Evolutionary conservation across 2,329 filamentous ascomycete genomes (phyloP).

Genomic region (Akanthomyces dipterigenus): DNA sequence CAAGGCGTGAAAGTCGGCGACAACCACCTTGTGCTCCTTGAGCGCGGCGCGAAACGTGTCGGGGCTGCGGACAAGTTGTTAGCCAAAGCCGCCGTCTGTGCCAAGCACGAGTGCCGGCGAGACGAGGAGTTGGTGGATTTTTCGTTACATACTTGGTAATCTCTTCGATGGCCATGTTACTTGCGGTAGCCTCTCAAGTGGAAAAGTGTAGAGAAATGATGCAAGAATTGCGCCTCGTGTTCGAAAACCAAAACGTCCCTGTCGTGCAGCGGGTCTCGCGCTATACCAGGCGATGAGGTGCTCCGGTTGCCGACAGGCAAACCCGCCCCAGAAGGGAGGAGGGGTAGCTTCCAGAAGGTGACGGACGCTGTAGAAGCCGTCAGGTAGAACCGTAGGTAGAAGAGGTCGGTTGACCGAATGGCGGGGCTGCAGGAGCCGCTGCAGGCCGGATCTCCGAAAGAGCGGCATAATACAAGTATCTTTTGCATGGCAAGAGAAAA

Average conservation of each 20-base stretch:
- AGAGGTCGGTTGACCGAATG: background rate
- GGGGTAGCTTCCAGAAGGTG: background rate
- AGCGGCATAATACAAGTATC: no score
- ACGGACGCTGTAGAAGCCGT: background rate
- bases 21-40: conserved; percentile 45
- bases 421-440: background rate
- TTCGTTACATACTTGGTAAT: conserved; percentile 9
- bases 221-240: background rate
- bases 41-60: conserved; percentile 12
- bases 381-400: no score
- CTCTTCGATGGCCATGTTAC: conserved; percentile 9
- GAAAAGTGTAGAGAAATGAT: background rate
- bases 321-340: background rate
- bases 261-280: background rate
- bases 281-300: no score
- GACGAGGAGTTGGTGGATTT: background rate
- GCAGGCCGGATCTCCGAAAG: no score
- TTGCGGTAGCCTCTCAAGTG: background rate
- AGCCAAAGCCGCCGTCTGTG: background rate
- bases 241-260: background rate
- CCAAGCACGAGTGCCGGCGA: no score
- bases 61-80: background rate
- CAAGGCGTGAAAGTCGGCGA: conserved; percentile 75
- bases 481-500: no score
- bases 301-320: no score